Conservation (phyloP, 2,329 filamentous ascomycete genomes). For the Nemania abortiva region DNA sequence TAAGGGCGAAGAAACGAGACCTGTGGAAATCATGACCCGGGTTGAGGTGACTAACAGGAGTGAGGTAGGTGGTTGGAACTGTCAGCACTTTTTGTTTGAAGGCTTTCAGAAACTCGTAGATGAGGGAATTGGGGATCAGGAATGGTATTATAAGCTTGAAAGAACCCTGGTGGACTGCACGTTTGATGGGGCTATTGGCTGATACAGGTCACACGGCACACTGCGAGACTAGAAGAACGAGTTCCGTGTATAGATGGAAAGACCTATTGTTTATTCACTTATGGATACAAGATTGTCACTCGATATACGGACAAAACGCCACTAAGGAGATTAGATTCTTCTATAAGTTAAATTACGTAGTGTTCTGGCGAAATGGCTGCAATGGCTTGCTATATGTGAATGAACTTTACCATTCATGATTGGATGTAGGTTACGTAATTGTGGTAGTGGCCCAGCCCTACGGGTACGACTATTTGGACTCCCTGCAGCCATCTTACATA, state of each 20-base stretch:
- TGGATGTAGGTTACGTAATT: no score
- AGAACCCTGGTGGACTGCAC: background rate
- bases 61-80: constrained; percentile 5
- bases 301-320: no score
- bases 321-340: no score
- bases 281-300: no score
- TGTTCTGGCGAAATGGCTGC: no score
- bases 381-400: no score
- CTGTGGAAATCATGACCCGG: constrained; percentile 9
- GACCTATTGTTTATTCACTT: no score
- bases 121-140: constrained; percentile 4
- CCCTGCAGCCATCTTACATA: no score
- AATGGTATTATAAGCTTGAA: constrained; percentile 13
- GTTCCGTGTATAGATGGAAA: background rate
- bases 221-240: background rate
- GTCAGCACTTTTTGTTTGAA: constrained; percentile 9
- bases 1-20: constrained; percentile 4
- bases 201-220: background rate
- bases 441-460: no score
- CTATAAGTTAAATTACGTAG: no score
- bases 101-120: background rate
- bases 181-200: constrained; percentile 5
- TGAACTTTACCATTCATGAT: no score
- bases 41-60: background rate
- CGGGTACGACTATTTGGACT: no score